Base-by-base conservation (phyloP, 2,329 filamentous ascomycete species). In the Aspergillus melleus region DNA sequence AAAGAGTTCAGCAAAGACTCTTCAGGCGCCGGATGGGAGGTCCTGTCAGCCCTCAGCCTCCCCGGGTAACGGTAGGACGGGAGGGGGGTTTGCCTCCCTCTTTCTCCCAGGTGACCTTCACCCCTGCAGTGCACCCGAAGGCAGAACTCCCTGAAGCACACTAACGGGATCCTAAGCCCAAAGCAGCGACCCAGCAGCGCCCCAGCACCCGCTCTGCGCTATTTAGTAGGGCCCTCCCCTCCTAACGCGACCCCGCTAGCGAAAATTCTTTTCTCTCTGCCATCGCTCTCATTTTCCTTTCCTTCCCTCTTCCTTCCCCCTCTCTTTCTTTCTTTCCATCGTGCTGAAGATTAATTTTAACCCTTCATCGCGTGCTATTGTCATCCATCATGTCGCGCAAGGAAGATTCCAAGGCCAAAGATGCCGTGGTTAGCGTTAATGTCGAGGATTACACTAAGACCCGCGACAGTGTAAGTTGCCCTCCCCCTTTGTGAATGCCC, bases 391-490 rank as follows among this genome's bases (percentile, higher is more conserved):
- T 76, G 74, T 63, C 74, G 60, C 64, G 68, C 56, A 76, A 75
- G 61, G 69, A 74, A n/a, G 74, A 79, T 54, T 66, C 69, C 62
- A 74, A 73, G 61, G 61, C 67, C 55, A 70, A 70, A 42, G 72
- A 73, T 52, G 70, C 68, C 64, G 72, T n/a, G 47, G 70, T 78
- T 46, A 69, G 74, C 20, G 77, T 81, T 65, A 79, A 91, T 62
- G 83, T 90, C 59, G 88, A 91, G 60, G 89, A 91, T 75, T 94
- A 94, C 74, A 84, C 91, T 61, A 84, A 88, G 72, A 91, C 92
- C 52, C 86, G 91, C 70, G 91, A 96, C 74, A 88, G 87, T 74
- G 92, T 96, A 88, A 84, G 90, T 81, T 16, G 26, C 26, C 36
- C 36, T 42, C 57, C 51, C 57, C 58, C 59, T 64, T 46, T 50